These are phyloP conservation scores for Astragalus membranaceus DNA, from an alignment of 306 rosid genomes.

Conservation along the genomic window DNA sequence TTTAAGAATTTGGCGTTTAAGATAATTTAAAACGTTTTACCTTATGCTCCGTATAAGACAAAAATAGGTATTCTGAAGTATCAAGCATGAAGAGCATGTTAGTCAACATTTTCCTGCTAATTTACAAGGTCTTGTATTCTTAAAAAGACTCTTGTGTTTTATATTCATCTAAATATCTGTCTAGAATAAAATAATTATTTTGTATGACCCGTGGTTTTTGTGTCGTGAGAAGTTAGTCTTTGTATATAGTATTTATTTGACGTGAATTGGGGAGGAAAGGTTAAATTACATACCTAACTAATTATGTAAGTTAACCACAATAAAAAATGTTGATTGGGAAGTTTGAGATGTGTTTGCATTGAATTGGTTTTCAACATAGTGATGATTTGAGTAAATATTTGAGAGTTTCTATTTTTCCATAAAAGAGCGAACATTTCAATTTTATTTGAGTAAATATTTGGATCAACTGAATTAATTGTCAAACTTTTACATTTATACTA, in stretches of 20 bases:
- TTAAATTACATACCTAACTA: neutral
- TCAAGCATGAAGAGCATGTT: conserved; percentile 5
- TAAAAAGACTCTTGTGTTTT: neutral
- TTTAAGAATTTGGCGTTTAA: neutral
- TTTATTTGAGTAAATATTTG: no score
- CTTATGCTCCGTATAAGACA: conserved; percentile 10
- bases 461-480: no score
- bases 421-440: no score
- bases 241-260: neutral
- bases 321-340: no score
- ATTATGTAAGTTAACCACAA: neutral
- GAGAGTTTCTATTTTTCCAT: no score
- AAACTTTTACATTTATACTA: no score
- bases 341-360: no score
- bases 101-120: conserved; percentile 10
- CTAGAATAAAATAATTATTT: neutral
- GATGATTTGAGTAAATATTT: no score
- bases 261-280: neutral
- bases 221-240: neutral
- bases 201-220: neutral
- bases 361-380: no score
- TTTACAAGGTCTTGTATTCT: neutral
- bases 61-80: neutral
- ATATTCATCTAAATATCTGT: neutral
- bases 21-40: neutral